Conservation (phyloP, 1,139 yeast genomes). For the Nakaseomyces nivariensis region DNA sequence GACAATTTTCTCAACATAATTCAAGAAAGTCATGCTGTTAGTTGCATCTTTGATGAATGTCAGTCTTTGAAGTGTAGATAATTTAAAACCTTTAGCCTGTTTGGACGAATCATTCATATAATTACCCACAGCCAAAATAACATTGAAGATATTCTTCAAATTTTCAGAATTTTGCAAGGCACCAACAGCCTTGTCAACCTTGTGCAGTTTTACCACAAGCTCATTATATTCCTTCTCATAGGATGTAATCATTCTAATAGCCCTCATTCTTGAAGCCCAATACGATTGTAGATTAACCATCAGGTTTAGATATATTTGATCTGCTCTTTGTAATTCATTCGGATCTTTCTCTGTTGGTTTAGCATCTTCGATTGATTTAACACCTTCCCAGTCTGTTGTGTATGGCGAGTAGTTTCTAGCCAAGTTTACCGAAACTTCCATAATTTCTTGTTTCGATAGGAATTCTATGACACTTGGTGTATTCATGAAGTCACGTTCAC, state of each 20-base stretch:
- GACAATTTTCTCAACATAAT: slow-evolving; percentile 66
- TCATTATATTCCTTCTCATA: slow-evolving; percentile 69
- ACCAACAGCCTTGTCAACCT: slow-evolving; percentile 56
- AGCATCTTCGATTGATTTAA: slow-evolving; percentile 21
- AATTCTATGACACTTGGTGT: slow-evolving; percentile 63
- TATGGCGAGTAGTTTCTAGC: slow-evolving; percentile 64
- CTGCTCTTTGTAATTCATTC: slow-evolving; percentile 63
- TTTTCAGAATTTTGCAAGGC: slow-evolving; percentile 49
- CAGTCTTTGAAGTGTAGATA: slow-evolving; percentile 63
- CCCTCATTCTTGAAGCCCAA: slow-evolving; percentile 73
- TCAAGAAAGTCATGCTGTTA: slow-evolving; percentile 68
- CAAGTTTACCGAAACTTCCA: slow-evolving; percentile 52
- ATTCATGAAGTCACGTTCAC: slow-evolving; percentile 48
- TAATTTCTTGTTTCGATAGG: slow-evolving; percentile 57
- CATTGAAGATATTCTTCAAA: slow-evolving; percentile 58
- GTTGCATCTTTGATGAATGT: slow-evolving; percentile 71
- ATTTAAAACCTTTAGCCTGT: slow-evolving; percentile 72
- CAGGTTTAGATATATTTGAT: slow-evolving; percentile 61
- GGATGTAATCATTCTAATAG: slow-evolving; percentile 47
- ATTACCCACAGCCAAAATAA: slow-evolving; percentile 73
- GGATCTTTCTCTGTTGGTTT: slow-evolving; percentile 66
- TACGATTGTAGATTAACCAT: slow-evolving; percentile 68
- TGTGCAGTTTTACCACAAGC: slow-evolving; percentile 47
- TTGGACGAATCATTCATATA: slow-evolving; percentile 74
- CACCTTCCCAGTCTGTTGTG: slow-evolving; percentile 41